Evolutionary conservation across 768 basidiomycete species (phyloP).

Genomic region (Termitomyces sp.): DNA sequence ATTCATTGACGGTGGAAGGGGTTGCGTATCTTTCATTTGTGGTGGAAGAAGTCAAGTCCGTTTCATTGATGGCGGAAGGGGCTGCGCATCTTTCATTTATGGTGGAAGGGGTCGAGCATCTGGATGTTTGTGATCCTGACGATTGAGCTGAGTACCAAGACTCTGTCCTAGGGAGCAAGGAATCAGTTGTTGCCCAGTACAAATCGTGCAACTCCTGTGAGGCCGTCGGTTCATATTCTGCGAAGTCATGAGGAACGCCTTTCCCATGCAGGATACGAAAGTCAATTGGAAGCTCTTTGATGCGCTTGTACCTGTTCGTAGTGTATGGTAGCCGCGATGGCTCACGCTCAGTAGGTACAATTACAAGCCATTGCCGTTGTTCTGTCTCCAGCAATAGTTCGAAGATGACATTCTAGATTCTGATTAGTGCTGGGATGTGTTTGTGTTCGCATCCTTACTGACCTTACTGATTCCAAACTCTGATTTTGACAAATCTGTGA

Average conservation of each 20-base stretch:
- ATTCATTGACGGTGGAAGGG: background rate
- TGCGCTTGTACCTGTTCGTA: background rate
- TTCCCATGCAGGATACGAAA: background rate
- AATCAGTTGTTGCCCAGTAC: background rate
- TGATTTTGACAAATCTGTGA: background rate
- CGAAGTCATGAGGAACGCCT: background rate
- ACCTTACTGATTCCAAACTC: background rate
- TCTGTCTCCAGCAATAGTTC: background rate
- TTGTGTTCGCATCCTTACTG: background rate
- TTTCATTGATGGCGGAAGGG: background rate
- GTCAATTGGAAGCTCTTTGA: background rate
- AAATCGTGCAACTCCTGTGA: background rate
- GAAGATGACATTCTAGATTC: background rate
- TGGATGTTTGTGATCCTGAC: too few relatives aligned
- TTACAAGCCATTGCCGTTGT: background rate
- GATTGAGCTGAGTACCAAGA: too few relatives aligned
- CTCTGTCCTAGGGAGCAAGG: too few relatives aligned
- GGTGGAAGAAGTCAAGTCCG: too few relatives aligned
- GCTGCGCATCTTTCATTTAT: too few relatives aligned
- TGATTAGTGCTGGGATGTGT: background rate
- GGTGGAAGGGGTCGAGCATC: background rate
- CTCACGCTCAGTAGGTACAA: background rate
- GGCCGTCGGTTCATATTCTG: background rate
- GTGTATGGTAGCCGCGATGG: background rate
- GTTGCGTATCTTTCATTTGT: background rate